Percentiles rank a stretch among this genome's conserved stretches.
Evolutionary conservation across 805 yeast genomes (phyloP).

Genomic region (Myxozyma kluyveri): DNA sequence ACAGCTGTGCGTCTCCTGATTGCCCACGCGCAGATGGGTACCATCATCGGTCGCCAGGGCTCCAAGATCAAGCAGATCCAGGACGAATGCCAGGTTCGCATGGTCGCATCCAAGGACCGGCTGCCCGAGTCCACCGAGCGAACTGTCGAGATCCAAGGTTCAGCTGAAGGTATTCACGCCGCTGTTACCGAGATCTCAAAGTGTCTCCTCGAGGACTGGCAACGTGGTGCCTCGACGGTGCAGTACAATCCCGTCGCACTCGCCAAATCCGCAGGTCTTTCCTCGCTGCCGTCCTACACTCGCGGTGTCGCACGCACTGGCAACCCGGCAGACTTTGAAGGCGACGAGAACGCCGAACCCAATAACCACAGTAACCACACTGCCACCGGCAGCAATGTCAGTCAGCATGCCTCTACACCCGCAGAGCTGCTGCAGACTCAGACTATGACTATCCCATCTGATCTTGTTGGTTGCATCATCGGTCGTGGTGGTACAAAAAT

Average conservation of each 20-base stretch:
- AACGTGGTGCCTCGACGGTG: constrained; percentile 60
- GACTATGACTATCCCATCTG: constrained; percentile 57
- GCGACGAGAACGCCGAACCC: neutral
- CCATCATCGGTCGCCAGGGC: constrained; percentile 83
- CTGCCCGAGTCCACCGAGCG: constrained; percentile 81
- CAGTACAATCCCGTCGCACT: constrained; percentile 54
- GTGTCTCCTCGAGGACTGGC: constrained; percentile 72
- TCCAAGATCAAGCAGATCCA: constrained; percentile 75
- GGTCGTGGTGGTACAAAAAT: constrained; percentile 84
- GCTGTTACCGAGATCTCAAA: constrained; percentile 60
- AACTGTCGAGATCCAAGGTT: constrained; percentile 82
- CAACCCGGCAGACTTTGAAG: constrained; percentile 25
- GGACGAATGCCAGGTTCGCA: constrained; percentile 63
- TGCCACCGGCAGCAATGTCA: constrained; percentile 12
- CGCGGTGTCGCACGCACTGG: constrained; percentile 18
- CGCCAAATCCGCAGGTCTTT: constrained; percentile 4
- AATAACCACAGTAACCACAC: neutral
- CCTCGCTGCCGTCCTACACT: neutral
- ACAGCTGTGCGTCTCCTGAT: constrained; percentile 65
- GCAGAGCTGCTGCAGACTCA: constrained; percentile 40
- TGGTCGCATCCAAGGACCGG: constrained; percentile 84
- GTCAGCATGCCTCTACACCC: too few relatives aligned
- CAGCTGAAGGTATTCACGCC: constrained; percentile 58
- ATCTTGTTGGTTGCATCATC: constrained; percentile 83
- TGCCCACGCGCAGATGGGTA: constrained; percentile 84